A percentile compares a stretch with the other conserved stretches of the same genome.
Conservation (phyloP, 176 grass and related monocot genomes). For the Oryza longistaminata region DNA sequence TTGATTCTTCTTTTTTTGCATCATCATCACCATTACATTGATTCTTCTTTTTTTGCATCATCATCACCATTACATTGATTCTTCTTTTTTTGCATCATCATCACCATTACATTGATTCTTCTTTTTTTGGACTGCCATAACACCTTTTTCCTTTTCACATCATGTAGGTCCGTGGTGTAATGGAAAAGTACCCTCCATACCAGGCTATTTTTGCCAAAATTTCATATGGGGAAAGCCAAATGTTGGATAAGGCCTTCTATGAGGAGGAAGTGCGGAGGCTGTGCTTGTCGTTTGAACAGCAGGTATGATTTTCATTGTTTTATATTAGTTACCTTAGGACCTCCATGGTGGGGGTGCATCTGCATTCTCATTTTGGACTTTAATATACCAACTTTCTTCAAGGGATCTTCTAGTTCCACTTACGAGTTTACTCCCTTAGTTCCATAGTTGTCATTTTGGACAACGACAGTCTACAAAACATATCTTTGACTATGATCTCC, state of each 20-base stretch:
- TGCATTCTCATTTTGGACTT: neutral
- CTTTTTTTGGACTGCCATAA: neutral
- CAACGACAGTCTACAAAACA: too few relatives aligned
- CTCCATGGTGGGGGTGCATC: neutral
- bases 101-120: neutral
- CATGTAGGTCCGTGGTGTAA: constrained; percentile 73
- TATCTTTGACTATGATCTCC: too few relatives aligned
- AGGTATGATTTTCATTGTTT: constrained; percentile 50
- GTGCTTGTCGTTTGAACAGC: constrained; percentile 84
- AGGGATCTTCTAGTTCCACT: neutral
- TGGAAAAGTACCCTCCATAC: constrained; percentile 98
- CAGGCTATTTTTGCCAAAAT: constrained; percentile 87
- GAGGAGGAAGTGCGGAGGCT: constrained; percentile 93
- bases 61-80: too few relatives aligned
- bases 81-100: neutral
- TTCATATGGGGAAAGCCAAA: constrained; percentile 94
- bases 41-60: too few relatives aligned
- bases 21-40: too few relatives aligned
- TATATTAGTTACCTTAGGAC: neutral
- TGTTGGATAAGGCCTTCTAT: constrained; percentile 97
- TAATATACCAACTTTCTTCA: neutral
- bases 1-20: too few relatives aligned
- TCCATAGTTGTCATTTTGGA: too few relatives aligned
- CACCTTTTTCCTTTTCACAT: constrained; percentile 15
- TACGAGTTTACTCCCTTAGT: neutral